These are phyloP conservation scores for Euphrasia confusa DNA, from an alignment of 257 asterid genomes.

Conservation along the genomic window DNA sequence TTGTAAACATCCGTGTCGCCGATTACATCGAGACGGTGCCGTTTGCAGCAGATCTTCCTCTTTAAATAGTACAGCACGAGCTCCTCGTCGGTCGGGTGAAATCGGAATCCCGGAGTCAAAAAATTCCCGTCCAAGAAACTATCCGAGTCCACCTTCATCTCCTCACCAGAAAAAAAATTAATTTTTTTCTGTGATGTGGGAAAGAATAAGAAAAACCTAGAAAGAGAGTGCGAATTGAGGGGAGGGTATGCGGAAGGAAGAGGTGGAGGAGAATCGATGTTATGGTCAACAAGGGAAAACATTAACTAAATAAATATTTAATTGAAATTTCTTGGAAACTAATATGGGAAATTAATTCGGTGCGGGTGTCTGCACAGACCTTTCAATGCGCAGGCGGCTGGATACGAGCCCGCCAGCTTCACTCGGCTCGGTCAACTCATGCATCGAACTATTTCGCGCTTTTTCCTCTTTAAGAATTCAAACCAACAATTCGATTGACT, in stretches of 20 bases:
- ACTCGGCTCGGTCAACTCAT: too few relatives aligned
- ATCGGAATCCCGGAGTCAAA: constrained; percentile 87
- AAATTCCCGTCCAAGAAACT: constrained; percentile 27
- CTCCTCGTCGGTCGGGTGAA: constrained; percentile 93
- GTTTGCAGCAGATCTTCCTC: constrained; percentile 68
- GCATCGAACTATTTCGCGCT: too few relatives aligned
- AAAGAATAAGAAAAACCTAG: neutral
- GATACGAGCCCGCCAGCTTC: too few relatives aligned
- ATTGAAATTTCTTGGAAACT: constrained; percentile 30
- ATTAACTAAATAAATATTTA: neutral
- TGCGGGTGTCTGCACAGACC: constrained; percentile 27
- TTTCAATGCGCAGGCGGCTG: constrained; percentile 16
- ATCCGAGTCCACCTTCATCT: constrained; percentile 29
- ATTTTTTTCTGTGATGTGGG: neutral
- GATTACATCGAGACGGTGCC: constrained; percentile 48
- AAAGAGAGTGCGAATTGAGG: neutral
- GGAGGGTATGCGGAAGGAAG: constrained; percentile 4
- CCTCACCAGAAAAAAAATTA: neutral
- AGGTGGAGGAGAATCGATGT: constrained; percentile 18
- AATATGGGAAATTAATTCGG: neutral
- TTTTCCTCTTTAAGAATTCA: too few relatives aligned
- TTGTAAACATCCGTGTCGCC: constrained; percentile 74
- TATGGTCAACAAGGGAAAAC: constrained; percentile 13
- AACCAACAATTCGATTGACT: too few relatives aligned
- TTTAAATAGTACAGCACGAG: constrained; percentile 65